Conservation (phyloP, 148 eudicot species). For the Gaultheria prostrata region DNA sequence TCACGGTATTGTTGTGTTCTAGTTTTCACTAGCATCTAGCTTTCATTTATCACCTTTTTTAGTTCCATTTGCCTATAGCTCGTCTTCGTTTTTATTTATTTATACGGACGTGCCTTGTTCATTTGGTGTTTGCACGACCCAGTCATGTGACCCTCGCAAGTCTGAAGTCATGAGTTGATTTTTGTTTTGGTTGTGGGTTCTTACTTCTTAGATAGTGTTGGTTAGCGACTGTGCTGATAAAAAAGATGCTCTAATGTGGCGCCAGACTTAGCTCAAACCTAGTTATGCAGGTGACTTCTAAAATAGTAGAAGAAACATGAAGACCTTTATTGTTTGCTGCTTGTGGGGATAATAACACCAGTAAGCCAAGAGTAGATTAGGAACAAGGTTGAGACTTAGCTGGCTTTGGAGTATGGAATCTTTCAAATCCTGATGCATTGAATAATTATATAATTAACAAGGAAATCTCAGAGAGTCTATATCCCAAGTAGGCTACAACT, state of each 20-base stretch:
- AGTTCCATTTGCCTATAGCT: not conserved
- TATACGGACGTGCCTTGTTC: not conserved
- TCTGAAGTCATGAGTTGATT: not conserved
- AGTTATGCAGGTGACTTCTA: not conserved
- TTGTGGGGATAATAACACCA: not conserved
- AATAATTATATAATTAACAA: no score
- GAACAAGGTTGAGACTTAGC: not conserved
- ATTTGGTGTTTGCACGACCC: not conserved
- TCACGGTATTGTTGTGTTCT: slow-evolving; percentile 45
- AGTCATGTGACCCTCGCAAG: not conserved
- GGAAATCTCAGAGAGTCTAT: not conserved
- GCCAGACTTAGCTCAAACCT: not conserved
- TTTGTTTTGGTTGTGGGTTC: not conserved
- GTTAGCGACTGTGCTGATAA: not conserved
- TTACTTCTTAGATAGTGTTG: not conserved
- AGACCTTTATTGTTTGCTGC: not conserved
- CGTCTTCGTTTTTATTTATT: not conserved
- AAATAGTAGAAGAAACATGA: not conserved
- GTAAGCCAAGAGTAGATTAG: not conserved
- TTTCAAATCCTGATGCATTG: not conserved
- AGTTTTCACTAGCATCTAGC: not conserved
- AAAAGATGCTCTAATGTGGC: not conserved
- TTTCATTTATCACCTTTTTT: not conserved
- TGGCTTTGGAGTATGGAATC: not conserved
- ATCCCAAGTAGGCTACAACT: not conserved